A percentile compares a stretch with the other conserved stretches of the same genome.
These are phyloP conservation scores for Chlorencoelia australis DNA, from an alignment of 2,329 filamentous ascomycete species.

Conservation along the genomic window DNA sequence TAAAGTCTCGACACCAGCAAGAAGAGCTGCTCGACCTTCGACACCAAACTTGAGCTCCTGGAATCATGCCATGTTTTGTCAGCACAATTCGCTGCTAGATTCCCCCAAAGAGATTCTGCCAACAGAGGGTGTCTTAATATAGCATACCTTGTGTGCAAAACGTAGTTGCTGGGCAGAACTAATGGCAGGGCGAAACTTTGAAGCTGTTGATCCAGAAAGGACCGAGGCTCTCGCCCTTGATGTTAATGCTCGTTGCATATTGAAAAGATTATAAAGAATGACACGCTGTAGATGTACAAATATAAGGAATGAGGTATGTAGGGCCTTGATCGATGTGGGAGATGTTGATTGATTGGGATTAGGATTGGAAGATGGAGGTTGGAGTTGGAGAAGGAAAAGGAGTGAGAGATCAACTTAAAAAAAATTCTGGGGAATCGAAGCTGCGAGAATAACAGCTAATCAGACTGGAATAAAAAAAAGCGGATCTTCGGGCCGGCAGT, in stretches of 20 bases:
- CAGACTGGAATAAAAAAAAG: too few species aligned
- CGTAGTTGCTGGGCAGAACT: constrained; percentile 73
- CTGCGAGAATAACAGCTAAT: neutral
- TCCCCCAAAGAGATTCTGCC: neutral
- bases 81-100: neutral
- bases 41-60: constrained; percentile 98
- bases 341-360: neutral
- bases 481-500: too few species aligned
- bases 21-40: constrained; percentile 77
- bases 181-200: constrained; percentile 48
- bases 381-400: too few species aligned
- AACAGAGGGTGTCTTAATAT: neutral
- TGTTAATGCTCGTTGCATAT: constrained; percentile 92
- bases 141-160: constrained; percentile 88
- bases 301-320: constrained; percentile 14
- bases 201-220: constrained; percentile 58
- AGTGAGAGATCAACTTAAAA: too few species aligned
- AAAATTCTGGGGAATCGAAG: neutral
- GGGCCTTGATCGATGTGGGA: neutral
- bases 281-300: constrained; percentile 16
- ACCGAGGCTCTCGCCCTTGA: constrained; percentile 75
- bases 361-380: neutral
- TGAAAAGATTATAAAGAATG: constrained; percentile 30
- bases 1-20: constrained; percentile 92
- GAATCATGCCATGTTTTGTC: constrained; percentile 6